phyloP scores from a whole-genome alignment of 495 filamentous ascomycete genomes.

The Chaetomidium leptoderma region DNA sequence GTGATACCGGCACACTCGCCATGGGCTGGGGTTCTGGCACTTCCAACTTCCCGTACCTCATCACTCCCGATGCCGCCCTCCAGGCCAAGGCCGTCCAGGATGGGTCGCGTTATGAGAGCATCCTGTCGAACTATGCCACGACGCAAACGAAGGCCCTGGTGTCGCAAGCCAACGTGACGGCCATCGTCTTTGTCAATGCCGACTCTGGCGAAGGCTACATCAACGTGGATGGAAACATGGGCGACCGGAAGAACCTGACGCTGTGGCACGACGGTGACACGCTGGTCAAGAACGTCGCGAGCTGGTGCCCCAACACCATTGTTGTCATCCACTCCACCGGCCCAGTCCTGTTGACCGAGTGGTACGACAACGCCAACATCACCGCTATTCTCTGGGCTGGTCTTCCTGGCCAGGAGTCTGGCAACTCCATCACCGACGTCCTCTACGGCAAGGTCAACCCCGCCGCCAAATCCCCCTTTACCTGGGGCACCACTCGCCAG shows the following conservation, averaged over 20 bases:
- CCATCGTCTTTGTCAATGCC: slow-evolving; percentile 86
- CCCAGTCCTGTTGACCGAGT: slow-evolving; percentile 71
- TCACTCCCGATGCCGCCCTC: slow-evolving; percentile 83
- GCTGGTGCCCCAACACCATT: slow-evolving; percentile 81
- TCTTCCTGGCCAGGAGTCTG: slow-evolving; percentile 86
- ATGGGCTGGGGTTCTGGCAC: slow-evolving; percentile 95
- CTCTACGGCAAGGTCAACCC: slow-evolving; percentile 89
- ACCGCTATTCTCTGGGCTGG: slow-evolving; percentile 94
- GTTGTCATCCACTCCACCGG: slow-evolving; percentile 86
- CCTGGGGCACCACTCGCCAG: slow-evolving; percentile 67
- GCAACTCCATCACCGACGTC: slow-evolving; percentile 84
- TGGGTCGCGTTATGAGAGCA: slow-evolving; percentile 61
- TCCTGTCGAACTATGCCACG: slow-evolving; percentile 67
- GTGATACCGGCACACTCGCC: slow-evolving; percentile 79
- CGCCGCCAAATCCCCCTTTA: slow-evolving; percentile 81
- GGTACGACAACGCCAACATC: slow-evolving; percentile 81
- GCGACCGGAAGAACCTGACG: slow-evolving; percentile 91
- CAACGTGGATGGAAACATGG: slow-evolving; percentile 73
- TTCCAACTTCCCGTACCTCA: slow-evolving; percentile 84
- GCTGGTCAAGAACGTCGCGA: slow-evolving; percentile 71
- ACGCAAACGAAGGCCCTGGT: slow-evolving; percentile 58
- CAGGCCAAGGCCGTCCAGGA: slow-evolving; percentile 63
- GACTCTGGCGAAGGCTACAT: slow-evolving; percentile 87
- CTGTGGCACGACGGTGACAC: slow-evolving; percentile 79
- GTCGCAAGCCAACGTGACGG: slow-evolving; percentile 58